These are phyloP conservation scores for Phytomonas francai DNA, from an alignment of 208 protist genomes.

Conservation along the genomic window DNA sequence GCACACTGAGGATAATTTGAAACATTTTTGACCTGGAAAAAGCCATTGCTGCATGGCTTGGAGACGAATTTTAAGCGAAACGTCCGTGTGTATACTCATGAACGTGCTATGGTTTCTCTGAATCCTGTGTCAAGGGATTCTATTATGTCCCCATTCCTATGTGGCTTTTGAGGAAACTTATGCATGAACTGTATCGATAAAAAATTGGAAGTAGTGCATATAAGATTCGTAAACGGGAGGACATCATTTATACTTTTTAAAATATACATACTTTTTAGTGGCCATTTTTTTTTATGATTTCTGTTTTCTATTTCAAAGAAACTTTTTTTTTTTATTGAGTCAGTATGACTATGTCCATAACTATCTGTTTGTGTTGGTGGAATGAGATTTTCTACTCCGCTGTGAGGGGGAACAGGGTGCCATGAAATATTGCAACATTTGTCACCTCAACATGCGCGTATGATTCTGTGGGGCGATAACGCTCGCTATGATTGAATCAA, in stretches of 20 bases:
- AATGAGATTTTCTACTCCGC: too few relatives aligned
- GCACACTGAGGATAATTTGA: slow-evolving; percentile 35
- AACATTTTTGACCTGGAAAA: slow-evolving; percentile 43
- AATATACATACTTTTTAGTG: too few relatives aligned
- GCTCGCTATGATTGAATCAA: too few relatives aligned
- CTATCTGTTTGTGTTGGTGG: too few relatives aligned
- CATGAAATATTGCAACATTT: too few relatives aligned
- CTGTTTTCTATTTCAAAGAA: too few relatives aligned
- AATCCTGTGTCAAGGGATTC: background rate
- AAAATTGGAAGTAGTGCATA: background rate
- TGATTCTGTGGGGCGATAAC: too few relatives aligned
- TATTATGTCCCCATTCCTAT: background rate
- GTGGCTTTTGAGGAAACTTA: background rate
- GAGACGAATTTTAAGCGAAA: slow-evolving; percentile 7
- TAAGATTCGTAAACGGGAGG: background rate
- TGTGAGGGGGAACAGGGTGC: too few relatives aligned
- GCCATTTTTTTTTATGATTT: too few relatives aligned
- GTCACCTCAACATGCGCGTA: too few relatives aligned
- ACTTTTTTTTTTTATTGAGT: too few relatives aligned
- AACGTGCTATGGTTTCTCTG: background rate
- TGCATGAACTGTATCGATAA: background rate
- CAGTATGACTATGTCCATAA: too few relatives aligned
- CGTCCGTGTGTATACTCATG: background rate
- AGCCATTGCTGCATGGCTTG: slow-evolving; percentile 15
- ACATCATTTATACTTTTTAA: background rate